Evolutionary conservation across 2,329 filamentous ascomycete genomes (phyloP).

Genomic region (Incumbomyces delicatus): DNA sequence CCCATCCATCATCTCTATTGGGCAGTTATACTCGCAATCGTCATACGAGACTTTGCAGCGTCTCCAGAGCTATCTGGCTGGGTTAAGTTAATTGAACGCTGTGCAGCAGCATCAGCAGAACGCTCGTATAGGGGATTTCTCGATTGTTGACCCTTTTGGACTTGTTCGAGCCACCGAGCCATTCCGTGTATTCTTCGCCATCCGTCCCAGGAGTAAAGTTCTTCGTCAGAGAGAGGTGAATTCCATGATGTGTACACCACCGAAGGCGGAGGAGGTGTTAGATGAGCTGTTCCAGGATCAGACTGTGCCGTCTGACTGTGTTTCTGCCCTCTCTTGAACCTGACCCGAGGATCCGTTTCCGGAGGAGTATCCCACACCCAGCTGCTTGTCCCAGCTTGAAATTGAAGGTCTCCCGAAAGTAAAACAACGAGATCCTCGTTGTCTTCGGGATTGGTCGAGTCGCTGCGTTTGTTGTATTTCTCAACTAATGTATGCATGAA

Average conservation of each 20-base stretch:
- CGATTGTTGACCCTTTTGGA: constrained; percentile 19
- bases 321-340: constrained; percentile 18
- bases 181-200: constrained; percentile 66
- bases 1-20: not conserved
- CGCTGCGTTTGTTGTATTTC: constrained; percentile 40
- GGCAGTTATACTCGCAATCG: constrained; percentile 5
- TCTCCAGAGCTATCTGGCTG: not conserved
- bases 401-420: constrained; percentile 74
- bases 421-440: constrained; percentile 89
- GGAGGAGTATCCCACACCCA: constrained; percentile 76
- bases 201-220: constrained; percentile 62
- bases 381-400: constrained; percentile 62
- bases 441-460: constrained; percentile 37
- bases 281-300: constrained; percentile 12
- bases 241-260: constrained; percentile 13
- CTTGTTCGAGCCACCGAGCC: constrained; percentile 45
- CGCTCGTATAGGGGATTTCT: no score
- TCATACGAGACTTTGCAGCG: constrained; percentile 1
- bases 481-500: constrained; percentile 62
- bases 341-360: no score
- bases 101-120: no score
- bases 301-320: constrained; percentile 15
- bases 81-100: not conserved
- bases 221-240: constrained; percentile 41
- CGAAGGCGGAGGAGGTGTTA: constrained; percentile 12